Conservation (phyloP, 768 basidiomycete species). For the Lactarius trivialis region DNA sequence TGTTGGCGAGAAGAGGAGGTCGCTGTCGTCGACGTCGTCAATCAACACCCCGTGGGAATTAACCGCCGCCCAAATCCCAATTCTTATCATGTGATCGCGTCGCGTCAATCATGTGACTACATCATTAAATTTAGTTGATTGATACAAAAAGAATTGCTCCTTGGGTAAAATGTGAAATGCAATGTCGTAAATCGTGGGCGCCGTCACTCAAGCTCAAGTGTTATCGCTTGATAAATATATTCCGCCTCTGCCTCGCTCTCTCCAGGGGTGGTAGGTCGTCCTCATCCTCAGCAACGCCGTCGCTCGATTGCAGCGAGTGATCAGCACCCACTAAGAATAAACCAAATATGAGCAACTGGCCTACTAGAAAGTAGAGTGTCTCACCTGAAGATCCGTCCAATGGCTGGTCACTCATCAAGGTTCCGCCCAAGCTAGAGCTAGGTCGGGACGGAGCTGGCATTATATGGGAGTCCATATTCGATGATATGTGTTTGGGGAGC, state of each 20-base stretch:
- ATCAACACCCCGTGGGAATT: slow-evolving; percentile 20
- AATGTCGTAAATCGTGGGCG: background rate
- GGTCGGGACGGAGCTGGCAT: slow-evolving; percentile 2
- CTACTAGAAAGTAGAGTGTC: background rate
- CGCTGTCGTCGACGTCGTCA: slow-evolving; percentile 7
- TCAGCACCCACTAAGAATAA: slow-evolving; percentile 8
- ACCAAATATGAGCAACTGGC: background rate
- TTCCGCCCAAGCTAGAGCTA: slow-evolving; percentile 6
- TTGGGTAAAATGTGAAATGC: slow-evolving; percentile 5
- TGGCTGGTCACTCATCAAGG: slow-evolving; percentile 16
- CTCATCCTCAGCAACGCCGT: slow-evolving; percentile 34
- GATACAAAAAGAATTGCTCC: slow-evolving; percentile 4
- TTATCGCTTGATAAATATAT: slow-evolving; percentile 27
- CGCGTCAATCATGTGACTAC: slow-evolving; percentile 9
- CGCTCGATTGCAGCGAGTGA: slow-evolving; percentile 14
- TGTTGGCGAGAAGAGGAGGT: background rate
- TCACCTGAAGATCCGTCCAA: slow-evolving; percentile 20
- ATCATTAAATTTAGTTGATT: slow-evolving; percentile 1
- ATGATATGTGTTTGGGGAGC: slow-evolving; percentile 50
- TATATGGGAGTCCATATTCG: slow-evolving; percentile 3
- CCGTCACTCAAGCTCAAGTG: background rate
- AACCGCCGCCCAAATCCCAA: background rate
- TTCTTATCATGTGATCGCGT: slow-evolving; percentile 24
- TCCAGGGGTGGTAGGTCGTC: slow-evolving; percentile 65
- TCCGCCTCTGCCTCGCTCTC: slow-evolving; percentile 49